Evolutionary conservation across 2,329 filamentous ascomycete genomes (phyloP).

Genomic region (Anthostomella pinea): DNA sequence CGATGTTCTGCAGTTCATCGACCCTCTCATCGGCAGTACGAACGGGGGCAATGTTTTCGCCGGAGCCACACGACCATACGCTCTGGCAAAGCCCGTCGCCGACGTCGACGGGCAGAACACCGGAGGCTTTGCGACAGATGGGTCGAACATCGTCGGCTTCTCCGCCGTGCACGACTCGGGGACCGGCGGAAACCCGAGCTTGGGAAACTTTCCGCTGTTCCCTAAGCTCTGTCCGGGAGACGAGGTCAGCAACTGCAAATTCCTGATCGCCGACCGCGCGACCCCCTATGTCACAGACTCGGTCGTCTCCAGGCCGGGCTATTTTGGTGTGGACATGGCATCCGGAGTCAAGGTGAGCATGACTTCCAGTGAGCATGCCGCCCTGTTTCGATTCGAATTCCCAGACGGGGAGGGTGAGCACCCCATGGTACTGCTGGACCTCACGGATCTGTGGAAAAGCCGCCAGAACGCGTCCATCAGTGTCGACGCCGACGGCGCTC

Average conservation of each 20-base stretch:
- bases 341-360: conserved; percentile 56
- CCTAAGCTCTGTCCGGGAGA: conserved; percentile 42
- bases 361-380: conserved; percentile 59
- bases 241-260: conserved; percentile 55
- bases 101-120: conserved; percentile 47
- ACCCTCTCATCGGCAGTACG: conserved; percentile 54
- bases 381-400: conserved; percentile 61
- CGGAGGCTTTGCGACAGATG: conserved; percentile 46
- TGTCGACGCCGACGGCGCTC: conserved; percentile 48
- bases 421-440: conserved; percentile 56
- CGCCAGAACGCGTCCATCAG: conserved; percentile 46
- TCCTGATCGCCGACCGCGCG: conserved; percentile 46
- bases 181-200: conserved; percentile 42
- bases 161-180: conserved; percentile 44
- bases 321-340: conserved; percentile 55
- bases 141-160: conserved; percentile 49
- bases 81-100: conserved; percentile 54
- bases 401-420: conserved; percentile 32
- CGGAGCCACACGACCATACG: conserved; percentile 53
- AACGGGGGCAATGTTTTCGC: conserved; percentile 58
- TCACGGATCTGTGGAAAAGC: conserved; percentile 57
- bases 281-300: conserved; percentile 39
- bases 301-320: conserved; percentile 49
- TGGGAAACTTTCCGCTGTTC: conserved; percentile 47
- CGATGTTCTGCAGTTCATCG: conserved; percentile 27